Conservation (phyloP, 768 basidiomycete species). For the Lactifluus subvellereus region DNA sequence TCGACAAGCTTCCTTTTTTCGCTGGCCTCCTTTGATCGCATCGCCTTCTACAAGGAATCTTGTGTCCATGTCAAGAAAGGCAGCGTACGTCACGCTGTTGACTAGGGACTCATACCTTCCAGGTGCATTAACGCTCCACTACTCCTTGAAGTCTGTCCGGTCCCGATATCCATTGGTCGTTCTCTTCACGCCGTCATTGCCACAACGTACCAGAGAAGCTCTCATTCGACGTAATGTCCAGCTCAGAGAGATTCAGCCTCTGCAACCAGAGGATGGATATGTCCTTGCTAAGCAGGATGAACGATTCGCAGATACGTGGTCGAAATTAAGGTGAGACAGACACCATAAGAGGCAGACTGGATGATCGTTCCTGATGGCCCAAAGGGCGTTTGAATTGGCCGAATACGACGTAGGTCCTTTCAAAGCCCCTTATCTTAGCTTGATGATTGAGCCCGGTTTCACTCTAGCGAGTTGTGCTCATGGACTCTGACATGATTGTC, state of each 20-base stretch:
- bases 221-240: slow-evolving; percentile 50
- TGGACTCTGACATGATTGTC: slow-evolving; percentile 88
- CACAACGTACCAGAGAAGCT: slow-evolving; percentile 35
- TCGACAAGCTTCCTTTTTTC: background rate
- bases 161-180: slow-evolving; percentile 48
- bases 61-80: slow-evolving; percentile 35
- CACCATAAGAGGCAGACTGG: background rate
- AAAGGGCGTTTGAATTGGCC: slow-evolving; percentile 55
- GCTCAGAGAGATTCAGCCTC: slow-evolving; percentile 51
- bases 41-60: background rate
- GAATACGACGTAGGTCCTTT: slow-evolving; percentile 54
- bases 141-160: slow-evolving; percentile 39
- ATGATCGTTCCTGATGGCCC: background rate
- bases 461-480: slow-evolving; percentile 62
- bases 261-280: slow-evolving; percentile 47
- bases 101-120: slow-evolving; percentile 58
- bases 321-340: slow-evolving; percentile 44
- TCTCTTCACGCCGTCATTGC: slow-evolving; percentile 42
- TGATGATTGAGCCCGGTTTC: slow-evolving; percentile 14
- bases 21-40: background rate
- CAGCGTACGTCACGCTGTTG: slow-evolving; percentile 73
- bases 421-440: background rate
- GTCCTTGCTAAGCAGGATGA: slow-evolving; percentile 35
- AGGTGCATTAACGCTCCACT: slow-evolving; percentile 51
- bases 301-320: slow-evolving; percentile 61